These are phyloP conservation scores for Trichoderma sp. DNA, from an alignment of 2,329 filamentous ascomycete genomes.

Conservation along the genomic window DNA sequence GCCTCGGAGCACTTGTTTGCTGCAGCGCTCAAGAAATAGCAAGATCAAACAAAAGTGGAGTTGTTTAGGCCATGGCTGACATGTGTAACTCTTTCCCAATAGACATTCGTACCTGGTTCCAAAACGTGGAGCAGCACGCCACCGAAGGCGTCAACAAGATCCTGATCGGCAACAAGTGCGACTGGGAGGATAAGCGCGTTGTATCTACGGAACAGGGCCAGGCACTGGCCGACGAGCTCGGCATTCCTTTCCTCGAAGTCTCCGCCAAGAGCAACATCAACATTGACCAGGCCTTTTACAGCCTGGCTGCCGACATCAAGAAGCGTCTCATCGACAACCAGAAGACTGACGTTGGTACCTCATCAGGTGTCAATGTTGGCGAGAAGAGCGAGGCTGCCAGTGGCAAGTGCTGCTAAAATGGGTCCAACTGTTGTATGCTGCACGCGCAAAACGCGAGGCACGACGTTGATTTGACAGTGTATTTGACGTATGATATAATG, in stretches of 20 bases:
- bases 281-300: constrained; percentile 98
- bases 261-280: constrained; percentile 99
- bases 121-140: constrained; percentile 96
- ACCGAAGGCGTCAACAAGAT: constrained; percentile 99
- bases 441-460: background rate
- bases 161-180: constrained; percentile 98
- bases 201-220: constrained; percentile 93
- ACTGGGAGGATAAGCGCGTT: constrained; percentile 98
- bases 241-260: constrained; percentile 97
- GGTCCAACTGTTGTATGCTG: background rate
- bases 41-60: background rate
- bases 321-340: constrained; percentile 92
- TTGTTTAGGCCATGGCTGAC: background rate
- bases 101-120: constrained; percentile 99
- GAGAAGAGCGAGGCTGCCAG: constrained; percentile 57
- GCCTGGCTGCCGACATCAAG: constrained; percentile 93
- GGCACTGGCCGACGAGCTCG: constrained; percentile 88
- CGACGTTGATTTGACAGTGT: constrained; percentile 6
- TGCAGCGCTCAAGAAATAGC: background rate
- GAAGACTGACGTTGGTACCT: constrained; percentile 66
- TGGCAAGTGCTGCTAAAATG: constrained; percentile 74
- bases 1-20: background rate
- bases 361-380: constrained; percentile 66
- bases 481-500: constrained; percentile 19
- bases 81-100: constrained; percentile 17